These are phyloP conservation scores for Populus hybrid DNA, from an alignment of 441 rosid species.

Conservation along the genomic window DNA sequence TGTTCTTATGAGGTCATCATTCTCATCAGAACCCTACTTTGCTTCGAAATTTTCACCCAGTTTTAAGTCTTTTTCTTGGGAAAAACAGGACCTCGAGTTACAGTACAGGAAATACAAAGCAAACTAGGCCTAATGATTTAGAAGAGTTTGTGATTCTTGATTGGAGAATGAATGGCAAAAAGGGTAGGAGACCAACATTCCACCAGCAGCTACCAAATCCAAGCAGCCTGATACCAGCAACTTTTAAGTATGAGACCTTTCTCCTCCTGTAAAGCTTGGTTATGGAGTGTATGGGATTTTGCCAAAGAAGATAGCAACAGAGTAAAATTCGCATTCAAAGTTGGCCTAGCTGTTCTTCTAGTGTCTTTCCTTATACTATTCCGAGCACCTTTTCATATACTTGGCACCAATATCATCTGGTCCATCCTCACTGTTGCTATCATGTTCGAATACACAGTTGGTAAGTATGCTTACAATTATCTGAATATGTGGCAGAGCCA, in stretches of 20 bases:
- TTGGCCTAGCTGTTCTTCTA: constrained; percentile 61
- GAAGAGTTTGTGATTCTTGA: constrained; percentile 20
- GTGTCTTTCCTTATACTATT: constrained; percentile 61
- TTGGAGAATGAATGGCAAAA: constrained; percentile 63
- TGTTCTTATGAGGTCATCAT: background rate
- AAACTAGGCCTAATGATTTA: background rate
- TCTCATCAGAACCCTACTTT: background rate
- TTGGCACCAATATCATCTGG: constrained; percentile 65
- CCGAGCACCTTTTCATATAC: constrained; percentile 52
- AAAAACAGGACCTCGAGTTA: background rate
- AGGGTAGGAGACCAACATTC: constrained; percentile 44
- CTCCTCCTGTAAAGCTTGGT: constrained; percentile 36
- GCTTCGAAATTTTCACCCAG: background rate
- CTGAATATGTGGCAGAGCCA: no score
- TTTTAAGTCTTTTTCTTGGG: background rate
- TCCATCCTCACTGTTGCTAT: no score
- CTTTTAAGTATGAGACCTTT: constrained; percentile 8
- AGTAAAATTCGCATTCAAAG: constrained; percentile 57
- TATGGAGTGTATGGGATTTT: constrained; percentile 48
- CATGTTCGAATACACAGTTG: no score
- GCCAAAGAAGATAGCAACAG: constrained; percentile 51
- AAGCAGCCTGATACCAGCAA: constrained; percentile 24
- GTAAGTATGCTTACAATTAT: no score
- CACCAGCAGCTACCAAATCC: constrained; percentile 25
- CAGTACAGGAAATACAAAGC: constrained; percentile 24